Conservation (phyloP, 257 asterid genomes). For the Solanum chaucha region DNA sequence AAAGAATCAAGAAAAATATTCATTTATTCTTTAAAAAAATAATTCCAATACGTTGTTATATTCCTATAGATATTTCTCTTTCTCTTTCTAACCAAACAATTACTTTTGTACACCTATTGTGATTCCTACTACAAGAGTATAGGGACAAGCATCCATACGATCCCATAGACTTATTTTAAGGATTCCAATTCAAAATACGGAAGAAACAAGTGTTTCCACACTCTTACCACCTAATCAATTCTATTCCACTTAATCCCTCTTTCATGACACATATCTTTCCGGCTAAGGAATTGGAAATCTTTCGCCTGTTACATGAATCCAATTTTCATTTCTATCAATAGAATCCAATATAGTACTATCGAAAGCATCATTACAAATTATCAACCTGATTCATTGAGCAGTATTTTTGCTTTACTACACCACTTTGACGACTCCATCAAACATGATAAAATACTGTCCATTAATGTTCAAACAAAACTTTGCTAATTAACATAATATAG, state of each 20-base stretch:
- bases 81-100: no score
- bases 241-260: neutral
- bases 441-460: neutral
- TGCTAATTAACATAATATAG: neutral
- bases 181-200: neutral
- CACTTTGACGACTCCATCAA: neutral
- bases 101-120: no score
- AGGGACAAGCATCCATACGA: no score
- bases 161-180: no score
- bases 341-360: neutral
- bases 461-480: neutral
- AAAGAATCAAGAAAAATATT: neutral
- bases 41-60: no score
- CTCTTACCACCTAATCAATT: neutral
- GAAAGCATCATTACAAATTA: neutral
- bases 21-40: neutral
- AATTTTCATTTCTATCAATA: neutral
- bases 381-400: neutral
- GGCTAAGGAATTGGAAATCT: neutral
- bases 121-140: no score
- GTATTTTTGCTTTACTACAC: neutral
- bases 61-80: no score
- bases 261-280: neutral
- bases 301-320: neutral
- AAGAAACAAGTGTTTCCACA: neutral